Conservation (phyloP, 2,329 filamentous ascomycete species). For the Plectosphaerella cucumerina region DNA sequence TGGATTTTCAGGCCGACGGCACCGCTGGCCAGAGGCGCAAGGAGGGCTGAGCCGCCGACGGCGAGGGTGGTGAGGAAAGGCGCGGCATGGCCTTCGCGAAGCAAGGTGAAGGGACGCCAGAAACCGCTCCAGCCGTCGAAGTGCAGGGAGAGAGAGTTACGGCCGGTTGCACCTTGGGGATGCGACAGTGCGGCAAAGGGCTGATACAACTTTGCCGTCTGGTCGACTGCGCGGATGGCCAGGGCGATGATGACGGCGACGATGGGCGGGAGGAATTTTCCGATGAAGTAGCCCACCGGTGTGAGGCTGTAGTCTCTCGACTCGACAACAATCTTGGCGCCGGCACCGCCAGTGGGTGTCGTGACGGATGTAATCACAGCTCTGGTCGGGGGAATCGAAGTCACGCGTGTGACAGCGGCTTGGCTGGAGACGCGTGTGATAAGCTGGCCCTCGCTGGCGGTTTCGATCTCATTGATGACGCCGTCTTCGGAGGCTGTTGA, state of each 20-base stretch:
- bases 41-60: conserved; percentile 26
- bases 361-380: conserved; percentile 17
- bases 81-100: conserved; percentile 28
- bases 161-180: conserved; percentile 29
- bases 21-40: conserved; percentile 35
- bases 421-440: conserved; percentile 14
- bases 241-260: conserved; percentile 34
- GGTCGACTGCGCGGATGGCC: conserved; percentile 33
- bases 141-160: conserved; percentile 35
- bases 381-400: conserved; percentile 17
- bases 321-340: conserved; percentile 10
- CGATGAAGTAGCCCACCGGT: conserved; percentile 29
- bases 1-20: conserved; percentile 31
- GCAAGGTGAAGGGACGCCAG: conserved; percentile 24
- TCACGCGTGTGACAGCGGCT: conserved; percentile 14
- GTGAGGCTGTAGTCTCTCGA: conserved; percentile 17
- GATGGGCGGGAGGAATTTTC: conserved; percentile 36
- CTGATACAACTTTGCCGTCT: conserved; percentile 34
- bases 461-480: too few relatives aligned
- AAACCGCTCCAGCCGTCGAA: conserved; percentile 33
- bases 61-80: conserved; percentile 31
- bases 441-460: conserved; percentile 10
- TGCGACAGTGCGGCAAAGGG: conserved; percentile 38
- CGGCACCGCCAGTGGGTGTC: conserved; percentile 1
- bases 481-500: too few relatives aligned